Evolutionary conservation across 2,329 filamentous ascomycete genomes (phyloP), one percentile per base, ranked within the genome.

Genomic region (Colletotrichum musicola): DNA sequence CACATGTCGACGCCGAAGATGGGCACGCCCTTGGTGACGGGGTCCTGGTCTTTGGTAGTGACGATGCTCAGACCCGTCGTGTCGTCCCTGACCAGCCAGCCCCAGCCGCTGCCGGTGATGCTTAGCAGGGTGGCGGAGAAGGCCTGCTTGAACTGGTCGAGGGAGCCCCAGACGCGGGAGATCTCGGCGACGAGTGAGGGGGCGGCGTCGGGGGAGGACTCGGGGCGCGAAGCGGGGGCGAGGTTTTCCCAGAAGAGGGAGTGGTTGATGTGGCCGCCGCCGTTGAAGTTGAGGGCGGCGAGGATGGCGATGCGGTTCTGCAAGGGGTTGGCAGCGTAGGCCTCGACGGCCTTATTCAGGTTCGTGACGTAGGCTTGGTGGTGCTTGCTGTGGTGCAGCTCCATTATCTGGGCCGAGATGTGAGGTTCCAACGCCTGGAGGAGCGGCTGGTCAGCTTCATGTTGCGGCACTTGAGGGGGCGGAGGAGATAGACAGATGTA

Each of bases 191-290:
- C 73, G 5, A 97, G 83, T 20, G 82, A 81, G 0, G 90, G 89
- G 0, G 89, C 88, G 1, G 83, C 79, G 4, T 85, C 81, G 4
- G 86, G 79, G 54, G 88, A 83, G 1, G 92, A 86, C 7, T 90
- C 88, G 0, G 84, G 72, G 2, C 86, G 89, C 18, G 81, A 83
- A 0, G 89, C 81, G 0, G 92, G 92, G 0, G 88, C 81, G 18
- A 97, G 86, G 79, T 94, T 95, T 81, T 93, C 90, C 94, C 94
- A 98, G 86, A 97, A 97, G 42, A 97, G 89, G 0, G 89, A 90
- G 85, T 97, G 95, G 84, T 98, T 98, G 81, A 97, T 91, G 84
- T 97, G 94, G 6, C 95, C 95, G 50, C 95, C 95, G 56, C 92
- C 94, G 79, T 97, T 93, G 87, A 97, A 97, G 75, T 92, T 92